A percentile compares a stretch with the other conserved stretches of the same genome.
Evolutionary conservation across 495 filamentous ascomycete species (phyloP).

Genomic region (Cryomyces minteri): DNA sequence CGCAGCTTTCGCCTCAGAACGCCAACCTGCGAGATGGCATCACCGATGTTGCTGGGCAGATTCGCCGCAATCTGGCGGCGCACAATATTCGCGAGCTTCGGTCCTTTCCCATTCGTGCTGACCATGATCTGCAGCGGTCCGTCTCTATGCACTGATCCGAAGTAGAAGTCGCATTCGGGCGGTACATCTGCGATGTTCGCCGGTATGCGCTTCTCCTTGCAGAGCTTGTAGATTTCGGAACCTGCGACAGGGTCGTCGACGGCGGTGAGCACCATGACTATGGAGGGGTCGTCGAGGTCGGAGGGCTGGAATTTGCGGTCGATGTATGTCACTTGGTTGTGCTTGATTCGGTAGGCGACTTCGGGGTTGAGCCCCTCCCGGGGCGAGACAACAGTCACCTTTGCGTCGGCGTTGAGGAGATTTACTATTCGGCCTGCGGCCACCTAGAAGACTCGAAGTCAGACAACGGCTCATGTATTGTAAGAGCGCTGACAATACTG

Average conservation of each 20-base stretch:
- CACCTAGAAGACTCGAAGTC: slow-evolving; percentile 37
- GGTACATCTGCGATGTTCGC: slow-evolving; percentile 97
- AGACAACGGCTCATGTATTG: background rate
- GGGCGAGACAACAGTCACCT: slow-evolving; percentile 70
- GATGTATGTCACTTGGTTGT: slow-evolving; percentile 54
- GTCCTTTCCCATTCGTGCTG: slow-evolving; percentile 91
- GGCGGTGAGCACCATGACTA: slow-evolving; percentile 78
- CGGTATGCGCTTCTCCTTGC: slow-evolving; percentile 64
- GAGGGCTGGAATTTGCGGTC: slow-evolving; percentile 65
- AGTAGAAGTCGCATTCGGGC: slow-evolving; percentile 95
- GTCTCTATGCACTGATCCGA: slow-evolving; percentile 86
- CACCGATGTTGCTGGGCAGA: slow-evolving; percentile 58
- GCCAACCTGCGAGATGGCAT: slow-evolving; percentile 71
- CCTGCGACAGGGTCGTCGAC: slow-evolving; percentile 84
- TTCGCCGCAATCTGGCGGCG: slow-evolving; percentile 60
- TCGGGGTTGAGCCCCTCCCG: slow-evolving; percentile 67
- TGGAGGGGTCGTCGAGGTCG: slow-evolving; percentile 49
- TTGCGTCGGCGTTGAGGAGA: slow-evolving; percentile 84
- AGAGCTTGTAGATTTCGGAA: slow-evolving; percentile 75
- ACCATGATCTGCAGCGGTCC: slow-evolving; percentile 97
- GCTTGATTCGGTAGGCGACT: slow-evolving; percentile 60
- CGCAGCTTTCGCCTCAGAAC: slow-evolving; percentile 60
- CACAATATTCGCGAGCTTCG: slow-evolving; percentile 75
- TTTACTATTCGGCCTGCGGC: slow-evolving; percentile 86
- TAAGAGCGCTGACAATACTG: background rate